Evolutionary conservation across 768 basidiomycete species (phyloP).

Genomic region (Chalciporus chontae): DNA sequence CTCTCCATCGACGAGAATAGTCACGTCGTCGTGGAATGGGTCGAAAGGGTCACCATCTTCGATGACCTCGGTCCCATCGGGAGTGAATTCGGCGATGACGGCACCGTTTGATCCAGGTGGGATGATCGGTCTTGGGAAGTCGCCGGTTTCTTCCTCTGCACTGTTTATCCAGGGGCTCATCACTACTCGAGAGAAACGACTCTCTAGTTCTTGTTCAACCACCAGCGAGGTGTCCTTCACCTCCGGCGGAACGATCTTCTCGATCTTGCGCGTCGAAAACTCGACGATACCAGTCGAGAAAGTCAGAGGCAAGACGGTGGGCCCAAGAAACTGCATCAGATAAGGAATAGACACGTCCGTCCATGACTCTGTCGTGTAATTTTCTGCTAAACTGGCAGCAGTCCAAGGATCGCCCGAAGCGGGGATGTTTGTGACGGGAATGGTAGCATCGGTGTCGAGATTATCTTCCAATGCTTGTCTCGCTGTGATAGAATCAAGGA

Average conservation of each 20-base stretch:
- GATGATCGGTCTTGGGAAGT: conserved; percentile 35
- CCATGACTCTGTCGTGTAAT: conserved; percentile 28
- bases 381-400: conserved; percentile 20
- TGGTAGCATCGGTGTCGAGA: conserved; percentile 14
- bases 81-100: conserved; percentile 8
- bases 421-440: conserved; percentile 18
- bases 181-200: conserved; percentile 43
- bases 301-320: conserved; percentile 52
- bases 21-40: conserved; percentile 26
- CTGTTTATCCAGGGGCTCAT: conserved; percentile 48
- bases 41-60: conserved; percentile 34
- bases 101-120: conserved; percentile 28
- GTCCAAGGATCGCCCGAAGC: conserved; percentile 24
- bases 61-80: not conserved
- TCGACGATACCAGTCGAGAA: conserved; percentile 65
- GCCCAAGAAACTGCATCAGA: conserved; percentile 47
- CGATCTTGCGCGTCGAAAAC: conserved; percentile 56
- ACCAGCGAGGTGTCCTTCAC: conserved; percentile 4
- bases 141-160: conserved; percentile 31
- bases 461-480: conserved; percentile 31
- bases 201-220: conserved; percentile 44
- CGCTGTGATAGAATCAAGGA: conserved; percentile 28
- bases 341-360: conserved; percentile 23
- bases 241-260: conserved; percentile 39
- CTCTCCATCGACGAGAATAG: conserved; percentile 25